Evolutionary conservation across 495 filamentous ascomycete species (phyloP), one percentile per base, ranked within the genome.

Genomic region (Cercophora newfieldiana): DNA sequence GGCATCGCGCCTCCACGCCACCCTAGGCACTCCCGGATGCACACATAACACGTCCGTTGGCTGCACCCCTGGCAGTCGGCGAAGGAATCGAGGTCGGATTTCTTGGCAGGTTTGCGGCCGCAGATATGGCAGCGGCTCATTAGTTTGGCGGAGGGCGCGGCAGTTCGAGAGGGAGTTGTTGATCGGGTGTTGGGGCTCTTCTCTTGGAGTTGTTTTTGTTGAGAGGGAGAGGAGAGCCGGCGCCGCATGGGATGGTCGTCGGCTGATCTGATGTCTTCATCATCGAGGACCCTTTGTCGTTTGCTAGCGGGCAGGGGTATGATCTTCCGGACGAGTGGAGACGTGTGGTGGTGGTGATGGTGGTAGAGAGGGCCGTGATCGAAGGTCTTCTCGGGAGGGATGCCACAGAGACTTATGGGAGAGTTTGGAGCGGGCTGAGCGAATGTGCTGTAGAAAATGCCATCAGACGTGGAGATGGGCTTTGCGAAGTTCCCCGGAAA

Each of bases 101-200:
- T 82, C 73, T 78, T 82, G 65, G 68, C 78, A 0, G 81, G 81
- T 48, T 79, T 78, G 29, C 80, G 78, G 66, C 71, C 77, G 72
- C 81, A 83, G 63, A 83, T 80, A 72, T 83, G 80, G 65, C 81
- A 83, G 16, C 79, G 77, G 60, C 62, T 77, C 57, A 81, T 76
- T 1, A 74, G 63, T 0, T 70, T 55, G 1, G 71, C 47, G 1
- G 71, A 22, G n/a, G 66, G 33, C 50, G 63, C 33, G 8, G 66
- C 24, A 1, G 49, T 22, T 16, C 65, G 28, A 22, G 57, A 33
- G 37, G 47, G 30, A 59, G 51, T 33, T 29, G 63, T 56, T 47
- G 28, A 28, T 25, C 61, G 47, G 62, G 50, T 64, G 54, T 30
- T 51, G 58, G n/a, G 25, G 48, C 18, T 19, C 1, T 37, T 28